Base-by-base conservation (phyloP, 805 yeast species). In the Lipomyces chichibuensis region DNA sequence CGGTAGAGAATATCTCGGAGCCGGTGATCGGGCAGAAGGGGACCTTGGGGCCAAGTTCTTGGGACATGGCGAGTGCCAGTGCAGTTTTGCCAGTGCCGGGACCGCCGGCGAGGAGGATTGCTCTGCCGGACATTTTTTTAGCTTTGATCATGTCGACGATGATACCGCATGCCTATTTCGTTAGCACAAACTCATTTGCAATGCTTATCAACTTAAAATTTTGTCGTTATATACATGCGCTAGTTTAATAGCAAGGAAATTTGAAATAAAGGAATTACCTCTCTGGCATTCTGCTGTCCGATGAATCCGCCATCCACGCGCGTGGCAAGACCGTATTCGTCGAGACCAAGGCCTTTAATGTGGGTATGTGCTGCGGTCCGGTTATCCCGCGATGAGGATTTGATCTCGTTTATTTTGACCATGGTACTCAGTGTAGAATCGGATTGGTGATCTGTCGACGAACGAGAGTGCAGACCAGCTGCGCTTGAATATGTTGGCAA, bases 71-170 rank as follows among this genome's bases (percentile, higher is more conserved):
- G 74, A 95, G 83, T 0, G 98, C 98, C 74, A 95, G 84, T 0
- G 99, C 99, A 2, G 99, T 95, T 78, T 95, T 95, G 76, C 99
- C 99, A 5, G 98, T 94, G 0, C 98, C 97, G 9, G 99, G 98
- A 5, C 97, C 96, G 62, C 99, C 99, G 0, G 99, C 98, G 63
- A 95, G 83, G 67, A 95, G 80, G 61, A 95, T 87, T n/a, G 97
- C 98, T 75, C 94, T 90, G 35, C 99, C 99, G 61, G 96, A 89
- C 88, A 95, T 90, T 78, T 88, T 91, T 74, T 91, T 92, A 39
- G 91, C 88, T 79, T 92, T 93, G 80, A 95, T 92, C 80, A 95
- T 83, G 79, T 95, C 98, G 52, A 94, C 96, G 70, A 95, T 85
- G 63, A 95, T 89, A 71, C 99, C 99, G 76, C 97, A 92, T 0